phyloP scores from a whole-genome alignment of 2,329 filamentous ascomycete genomes.

The Dothiorella sarmentorum region DNA sequence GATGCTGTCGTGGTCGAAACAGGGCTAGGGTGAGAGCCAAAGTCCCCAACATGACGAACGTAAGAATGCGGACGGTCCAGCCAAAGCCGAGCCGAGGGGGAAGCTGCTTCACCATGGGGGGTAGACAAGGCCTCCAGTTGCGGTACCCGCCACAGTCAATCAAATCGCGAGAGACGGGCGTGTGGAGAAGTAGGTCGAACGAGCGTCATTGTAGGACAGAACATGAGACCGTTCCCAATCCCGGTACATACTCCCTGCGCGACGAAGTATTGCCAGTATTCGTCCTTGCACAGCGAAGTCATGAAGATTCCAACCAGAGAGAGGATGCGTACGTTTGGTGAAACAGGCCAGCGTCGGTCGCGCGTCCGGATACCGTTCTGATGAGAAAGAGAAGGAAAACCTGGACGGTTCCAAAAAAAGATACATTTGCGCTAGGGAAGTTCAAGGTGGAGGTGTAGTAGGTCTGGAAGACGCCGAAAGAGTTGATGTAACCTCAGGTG shows the following conservation, averaged over 20 bases:
- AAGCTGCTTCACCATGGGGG: slow-evolving; percentile 53
- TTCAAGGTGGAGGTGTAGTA: slow-evolving; percentile 43
- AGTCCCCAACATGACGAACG: slow-evolving; percentile 56
- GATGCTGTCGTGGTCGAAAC: slow-evolving; percentile 37
- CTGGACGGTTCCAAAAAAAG: slow-evolving; percentile 50
- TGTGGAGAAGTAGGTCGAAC: slow-evolving; percentile 56
- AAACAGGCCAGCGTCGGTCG: slow-evolving; percentile 44
- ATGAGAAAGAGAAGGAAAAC: slow-evolving; percentile 44
- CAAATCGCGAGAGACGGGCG: slow-evolving; percentile 60
- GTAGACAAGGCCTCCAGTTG: slow-evolving; percentile 62
- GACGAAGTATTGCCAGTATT: slow-evolving; percentile 46
- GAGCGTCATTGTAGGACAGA: slow-evolving; percentile 31
- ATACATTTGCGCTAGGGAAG: slow-evolving; percentile 39
- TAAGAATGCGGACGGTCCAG: slow-evolving; percentile 61
- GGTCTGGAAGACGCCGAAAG: slow-evolving; percentile 55
- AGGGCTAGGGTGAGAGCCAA: slow-evolving; percentile 34
- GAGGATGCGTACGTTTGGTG: slow-evolving; percentile 35
- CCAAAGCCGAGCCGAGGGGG: slow-evolving; percentile 60
- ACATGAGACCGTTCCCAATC: slow-evolving; percentile 33
- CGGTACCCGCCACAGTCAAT: slow-evolving; percentile 57
- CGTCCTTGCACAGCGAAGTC: slow-evolving; percentile 40
- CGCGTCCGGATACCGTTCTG: slow-evolving; percentile 41
- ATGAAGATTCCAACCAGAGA: slow-evolving; percentile 44
- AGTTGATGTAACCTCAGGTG: slow-evolving; percentile 46
- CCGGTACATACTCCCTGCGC: slow-evolving; percentile 35